Percentiles rank a stretch among this genome's conserved stretches.
phyloP scores from a whole-genome alignment of 345 rosid species.

The Eucalyptus caleyi region DNA sequence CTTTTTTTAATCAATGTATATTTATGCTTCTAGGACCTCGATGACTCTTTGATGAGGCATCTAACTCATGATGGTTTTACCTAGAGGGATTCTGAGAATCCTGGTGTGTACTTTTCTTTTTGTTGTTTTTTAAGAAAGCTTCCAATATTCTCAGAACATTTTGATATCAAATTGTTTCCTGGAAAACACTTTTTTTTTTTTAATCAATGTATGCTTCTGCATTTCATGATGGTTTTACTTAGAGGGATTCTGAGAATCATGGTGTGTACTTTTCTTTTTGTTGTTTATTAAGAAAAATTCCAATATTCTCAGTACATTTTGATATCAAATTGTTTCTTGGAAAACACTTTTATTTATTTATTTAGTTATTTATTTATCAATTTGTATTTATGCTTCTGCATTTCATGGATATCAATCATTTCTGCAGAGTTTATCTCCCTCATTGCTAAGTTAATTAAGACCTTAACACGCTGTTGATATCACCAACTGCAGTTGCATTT shows the following conservation, averaged over 20 bases:
- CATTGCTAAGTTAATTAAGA: background rate
- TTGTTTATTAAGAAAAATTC: background rate
- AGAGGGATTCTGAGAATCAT: background rate
- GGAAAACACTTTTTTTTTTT: background rate
- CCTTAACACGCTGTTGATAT: background rate
- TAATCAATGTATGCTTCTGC: background rate
- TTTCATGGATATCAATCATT: background rate
- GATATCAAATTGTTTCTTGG: background rate
- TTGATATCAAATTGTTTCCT: background rate
- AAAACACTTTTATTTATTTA: background rate
- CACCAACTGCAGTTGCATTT: slow-evolving; percentile 59
- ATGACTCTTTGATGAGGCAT: background rate
- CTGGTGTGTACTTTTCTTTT: background rate
- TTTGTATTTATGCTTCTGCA: background rate
- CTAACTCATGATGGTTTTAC: background rate
- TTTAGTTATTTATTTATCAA: background rate
- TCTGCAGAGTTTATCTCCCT: background rate
- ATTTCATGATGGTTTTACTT: background rate
- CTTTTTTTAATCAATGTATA: background rate
- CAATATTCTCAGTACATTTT: background rate
- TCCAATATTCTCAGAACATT: background rate
- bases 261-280: background rate
- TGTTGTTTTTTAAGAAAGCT: background rate
- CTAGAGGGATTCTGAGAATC: background rate
- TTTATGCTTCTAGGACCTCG: background rate